Conservation (phyloP, 108 stramenopile genomes). For the Fistulifera solaris region DNA sequence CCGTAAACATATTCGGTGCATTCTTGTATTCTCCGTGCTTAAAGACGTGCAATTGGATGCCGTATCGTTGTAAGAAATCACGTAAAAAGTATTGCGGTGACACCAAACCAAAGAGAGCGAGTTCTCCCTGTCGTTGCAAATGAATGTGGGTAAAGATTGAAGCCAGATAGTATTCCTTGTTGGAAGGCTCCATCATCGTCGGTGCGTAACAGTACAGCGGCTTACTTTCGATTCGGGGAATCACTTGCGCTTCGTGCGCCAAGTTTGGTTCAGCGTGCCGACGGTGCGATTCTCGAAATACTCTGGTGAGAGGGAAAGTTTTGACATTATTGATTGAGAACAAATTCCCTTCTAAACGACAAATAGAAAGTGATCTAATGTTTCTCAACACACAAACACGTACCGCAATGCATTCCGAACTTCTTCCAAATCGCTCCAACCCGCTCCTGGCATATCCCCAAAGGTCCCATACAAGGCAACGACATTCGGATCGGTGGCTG, state of each 20-base stretch:
- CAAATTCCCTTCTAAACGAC: too few species aligned
- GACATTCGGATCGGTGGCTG: conserved; percentile 58
- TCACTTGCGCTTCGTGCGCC: neutral
- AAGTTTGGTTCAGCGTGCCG: conserved; percentile 44
- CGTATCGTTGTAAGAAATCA: conserved; percentile 52
- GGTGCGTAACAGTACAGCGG: conserved; percentile 43
- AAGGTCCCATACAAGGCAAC: conserved; percentile 55
- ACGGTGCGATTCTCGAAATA: conserved; percentile 64
- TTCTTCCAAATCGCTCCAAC: conserved; percentile 67
- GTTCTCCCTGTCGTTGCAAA: conserved; percentile 50
- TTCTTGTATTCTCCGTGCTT: conserved; percentile 78
- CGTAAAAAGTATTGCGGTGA: conserved; percentile 37
- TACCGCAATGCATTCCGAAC: conserved; percentile 49
- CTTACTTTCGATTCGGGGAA: conserved; percentile 13
- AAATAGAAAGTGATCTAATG: too few species aligned
- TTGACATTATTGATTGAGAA: too few species aligned
- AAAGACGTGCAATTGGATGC: conserved; percentile 61
- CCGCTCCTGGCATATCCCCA: conserved; percentile 45
- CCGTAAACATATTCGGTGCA: conserved; percentile 58
- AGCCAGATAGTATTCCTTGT: conserved; percentile 63
- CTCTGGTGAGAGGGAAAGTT: conserved; percentile 4
- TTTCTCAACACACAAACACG: too few species aligned
- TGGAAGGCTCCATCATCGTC: conserved; percentile 20
- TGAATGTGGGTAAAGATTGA: conserved; percentile 49
- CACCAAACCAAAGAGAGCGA: conserved; percentile 50